Evolutionary conservation across 345 rosid species (phyloP).

Genomic region (Raphanus raphanistrum): DNA sequence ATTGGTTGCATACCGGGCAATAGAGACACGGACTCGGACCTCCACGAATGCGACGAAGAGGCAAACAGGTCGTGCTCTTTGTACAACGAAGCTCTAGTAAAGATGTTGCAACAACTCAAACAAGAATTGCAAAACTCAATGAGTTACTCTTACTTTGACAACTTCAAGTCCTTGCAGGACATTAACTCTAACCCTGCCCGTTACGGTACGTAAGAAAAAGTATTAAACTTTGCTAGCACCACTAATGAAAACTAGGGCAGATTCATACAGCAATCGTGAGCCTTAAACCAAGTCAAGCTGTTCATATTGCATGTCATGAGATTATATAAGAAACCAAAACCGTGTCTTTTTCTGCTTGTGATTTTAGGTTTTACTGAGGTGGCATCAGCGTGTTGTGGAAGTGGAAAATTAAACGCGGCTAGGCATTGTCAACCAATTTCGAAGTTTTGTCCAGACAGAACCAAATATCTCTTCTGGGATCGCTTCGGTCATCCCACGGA

Average conservation of each 20-base stretch:
- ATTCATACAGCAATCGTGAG: not conserved
- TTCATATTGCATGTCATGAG: constrained; percentile 1
- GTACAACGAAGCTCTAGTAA: constrained; percentile 51
- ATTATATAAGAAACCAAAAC: not conserved
- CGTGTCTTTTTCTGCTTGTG: not conserved
- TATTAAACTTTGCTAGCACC: not conserved
- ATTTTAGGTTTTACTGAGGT: constrained; percentile 60
- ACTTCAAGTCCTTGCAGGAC: constrained; percentile 40
- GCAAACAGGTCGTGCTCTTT: constrained; percentile 41
- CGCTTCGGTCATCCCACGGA: constrained; percentile 62
- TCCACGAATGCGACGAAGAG: constrained; percentile 48
- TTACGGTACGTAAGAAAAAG: constrained; percentile 38
- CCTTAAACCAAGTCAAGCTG: not conserved
- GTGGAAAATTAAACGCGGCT: constrained; percentile 54
- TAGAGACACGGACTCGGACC: constrained; percentile 43
- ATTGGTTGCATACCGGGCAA: constrained; percentile 61
- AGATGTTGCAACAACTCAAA: constrained; percentile 45
- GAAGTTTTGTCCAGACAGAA: constrained; percentile 59
- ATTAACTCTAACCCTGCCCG: constrained; percentile 44
- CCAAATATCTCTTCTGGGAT: constrained; percentile 80
- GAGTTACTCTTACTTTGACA: constrained; percentile 56
- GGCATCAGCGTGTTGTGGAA: constrained; percentile 79
- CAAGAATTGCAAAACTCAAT: constrained; percentile 44
- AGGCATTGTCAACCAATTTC: constrained; percentile 57
- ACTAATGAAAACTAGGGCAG: not conserved